These are phyloP conservation scores for Xerocomus cyaneibrunnescens DNA, from an alignment of 1,284 basidiomycete genomes.

Conservation along the genomic window DNA sequence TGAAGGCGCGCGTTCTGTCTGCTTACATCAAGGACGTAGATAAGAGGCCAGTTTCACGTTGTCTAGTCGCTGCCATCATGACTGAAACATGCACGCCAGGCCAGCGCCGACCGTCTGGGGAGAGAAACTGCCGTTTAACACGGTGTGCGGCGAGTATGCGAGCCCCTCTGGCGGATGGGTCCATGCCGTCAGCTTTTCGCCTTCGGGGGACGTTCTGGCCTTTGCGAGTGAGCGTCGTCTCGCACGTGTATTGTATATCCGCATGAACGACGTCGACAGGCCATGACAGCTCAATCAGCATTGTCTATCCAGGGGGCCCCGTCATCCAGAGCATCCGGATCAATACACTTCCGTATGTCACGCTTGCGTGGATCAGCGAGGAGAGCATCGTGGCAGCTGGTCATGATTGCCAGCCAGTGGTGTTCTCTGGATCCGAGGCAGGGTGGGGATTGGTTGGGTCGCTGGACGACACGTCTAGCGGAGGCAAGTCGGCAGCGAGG, in stretches of 20 bases:
- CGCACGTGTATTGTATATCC: not conserved
- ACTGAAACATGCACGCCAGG: slow-evolving; percentile 42
- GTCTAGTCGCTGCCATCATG: not conserved
- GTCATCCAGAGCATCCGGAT: slow-evolving; percentile 72
- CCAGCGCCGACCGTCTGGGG: slow-evolving; percentile 94
- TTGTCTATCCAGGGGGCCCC: slow-evolving; percentile 84
- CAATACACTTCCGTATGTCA: slow-evolving; percentile 76
- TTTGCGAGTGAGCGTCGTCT: slow-evolving; percentile 73
- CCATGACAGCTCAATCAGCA: slow-evolving; percentile 87
- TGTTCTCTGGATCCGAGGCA: slow-evolving; percentile 70
- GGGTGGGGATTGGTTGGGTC: slow-evolving; percentile 82
- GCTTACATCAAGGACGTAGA: slow-evolving; percentile 99
- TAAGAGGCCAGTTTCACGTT: slow-evolving; percentile 57
- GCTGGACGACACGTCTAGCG: slow-evolving; percentile 69
- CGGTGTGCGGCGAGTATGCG: slow-evolving; percentile 91
- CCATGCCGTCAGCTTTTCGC: slow-evolving; percentile 93
- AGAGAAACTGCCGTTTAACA: slow-evolving; percentile 96
- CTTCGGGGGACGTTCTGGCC: slow-evolving; percentile 88
- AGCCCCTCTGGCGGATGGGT: slow-evolving; percentile 96
- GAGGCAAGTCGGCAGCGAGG: slow-evolving; percentile 47
- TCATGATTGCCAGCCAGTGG: slow-evolving; percentile 95
- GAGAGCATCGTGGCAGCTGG: slow-evolving; percentile 86
- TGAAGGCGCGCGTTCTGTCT: slow-evolving; percentile 96
- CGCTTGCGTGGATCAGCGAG: slow-evolving; percentile 85
- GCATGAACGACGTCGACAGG: slow-evolving; percentile 44